Evolutionary conservation across 495 filamentous ascomycete species (phyloP), one percentile per base, ranked within the genome.

Genomic region (Penicillium goetzii): DNA sequence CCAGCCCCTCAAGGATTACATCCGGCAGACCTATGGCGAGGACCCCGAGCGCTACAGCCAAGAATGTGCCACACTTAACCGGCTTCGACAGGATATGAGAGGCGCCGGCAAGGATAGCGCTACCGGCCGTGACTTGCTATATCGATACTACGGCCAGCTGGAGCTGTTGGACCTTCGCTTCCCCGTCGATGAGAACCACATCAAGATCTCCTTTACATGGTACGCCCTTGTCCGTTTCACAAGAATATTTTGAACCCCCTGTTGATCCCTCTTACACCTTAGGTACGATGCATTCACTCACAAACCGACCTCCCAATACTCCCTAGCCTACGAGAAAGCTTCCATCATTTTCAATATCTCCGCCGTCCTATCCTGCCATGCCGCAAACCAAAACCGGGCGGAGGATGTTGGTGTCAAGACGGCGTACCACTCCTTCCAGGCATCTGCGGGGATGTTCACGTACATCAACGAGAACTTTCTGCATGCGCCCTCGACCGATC

Each of bases 301-400:
- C 74, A 97, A 97, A 71, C 84, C 91, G 17, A 98, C 96, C 3
- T 87, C 94, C 11, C 95, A 99, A 73, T 97, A 96, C 78, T 97
- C 93, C 33, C 85, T 98, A 33, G 95, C 95, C 34, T 99, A 93
- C 76, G 95, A 99, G 76, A 99, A 99, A 76, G 95, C 95, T 21
- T 98, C 96, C 59, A 96, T 99, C 74, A 97, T 99, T 68, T 99
- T 99, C 86, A 99, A 99, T 76, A 98, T 99, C 72, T 96, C 95
- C 23, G 96, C 95, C 62, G 93, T 98, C 9, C 83, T 98, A 19
- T 98, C 93, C 21, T 97, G 94, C 69, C 93, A 99, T 81, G 95
- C 93, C 52, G 95, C 95, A 59, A 84, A 92, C 74, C 95, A 98
- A 74, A 91, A 93, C 62, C 89, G 96, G 23, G 90, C 88, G 61